Evolutionary conservation across 371 early-diverging fungal species (phyloP), one percentile per base, ranked within the genome.

Genomic region (Paramicrosporidium saccamoebae): DNA sequence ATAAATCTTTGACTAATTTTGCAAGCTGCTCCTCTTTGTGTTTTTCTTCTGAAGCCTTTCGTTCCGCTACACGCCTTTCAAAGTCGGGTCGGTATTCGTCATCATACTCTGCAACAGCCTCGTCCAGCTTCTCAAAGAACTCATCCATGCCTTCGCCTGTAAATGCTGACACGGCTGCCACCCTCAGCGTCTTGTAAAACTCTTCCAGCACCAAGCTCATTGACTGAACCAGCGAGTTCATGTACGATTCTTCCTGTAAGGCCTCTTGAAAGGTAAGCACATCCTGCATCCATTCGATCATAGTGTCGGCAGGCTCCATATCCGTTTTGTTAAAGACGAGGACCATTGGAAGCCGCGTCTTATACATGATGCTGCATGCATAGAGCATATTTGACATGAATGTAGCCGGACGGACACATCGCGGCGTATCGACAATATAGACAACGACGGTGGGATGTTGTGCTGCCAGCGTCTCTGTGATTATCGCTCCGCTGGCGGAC

Each of bases 341-440:
- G 15, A 94, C 52, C 26, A 94, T 74, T 3, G 88, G 88, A 15
- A 88, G 46, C 33, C 75, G 67, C 14, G 88, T 82, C 43, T 88
- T 86, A 59, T 86, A 90, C 16, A 86, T 53, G 35, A 90, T 77
- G 35, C 58, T 52, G 44, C 88, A 82, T 6, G 96, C 96, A 46
- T 94, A 97, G 23, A 97, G 50, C 97, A 98, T 95, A 47, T 98
- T 97, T 32, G 77, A 72, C 79, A 98, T 94, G 43, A 97, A 98
- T 1, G 95, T 90, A 13, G 77, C 74, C 5, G 88, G 92, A 24
- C 59, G 51, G 12, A 74, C 61, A 1, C 82, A 75, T 16, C 81
- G 58, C 3, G 82, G 79, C 17, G 88, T 81, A 43, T 98, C 99
- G 38, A 96, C 74, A 28, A 92, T 64, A 39, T 94, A 97, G 2